Base-by-base conservation (phyloP, 1,284 basidiomycete species). In the Somion occarium region DNA sequence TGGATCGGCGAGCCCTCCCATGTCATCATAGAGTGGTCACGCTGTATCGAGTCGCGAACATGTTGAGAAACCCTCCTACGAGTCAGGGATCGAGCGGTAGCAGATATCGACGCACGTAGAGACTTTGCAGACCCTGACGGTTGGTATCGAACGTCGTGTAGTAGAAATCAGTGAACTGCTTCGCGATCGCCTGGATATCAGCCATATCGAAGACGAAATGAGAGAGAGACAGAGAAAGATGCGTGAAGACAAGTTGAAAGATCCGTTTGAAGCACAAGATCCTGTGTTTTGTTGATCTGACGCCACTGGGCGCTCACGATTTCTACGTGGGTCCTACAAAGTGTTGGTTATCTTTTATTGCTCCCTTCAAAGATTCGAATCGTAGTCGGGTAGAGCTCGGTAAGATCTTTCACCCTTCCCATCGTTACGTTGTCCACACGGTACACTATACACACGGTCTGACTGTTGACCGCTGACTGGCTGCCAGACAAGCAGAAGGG, bases 21-120 rank as follows among this genome's bases (percentile, higher is more conserved):
- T 9, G 88, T 85, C 62, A 99, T 74, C 92, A 97, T 98, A 20
- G 95, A 98, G 48, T 67, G 55, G 25, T 78, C 73, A 57, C 94
- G 83, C 96, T 98, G 65, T 27, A 45, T 7, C 22, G 45, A 46
- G 23, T 44, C 39, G 37, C 26, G 20, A 24, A 30, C 18, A 49
- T 39, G 46, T 11, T 46, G 54, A 42, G 52, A 56, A 49, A 26
- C 22, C 27, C 39, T 37, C 51, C 49, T 48, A 46, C 18, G n/a
- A 18, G 39, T 30, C 22, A 42, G 37, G 34, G 49, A 26, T 27
- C 43, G 45, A 49, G 52, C 54, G 56, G 37, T 48, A 44, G 49
- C 50, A 34, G 46, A 49, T 53, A 51, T 44, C 37, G 53, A 79
- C 85, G 63, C 56, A 93, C 91, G 71, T 94, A 95, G 68, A 95